phyloP scores from a whole-genome alignment of 1,284 basidiomycete genomes.

The Moesziomyces antarcticus region DNA sequence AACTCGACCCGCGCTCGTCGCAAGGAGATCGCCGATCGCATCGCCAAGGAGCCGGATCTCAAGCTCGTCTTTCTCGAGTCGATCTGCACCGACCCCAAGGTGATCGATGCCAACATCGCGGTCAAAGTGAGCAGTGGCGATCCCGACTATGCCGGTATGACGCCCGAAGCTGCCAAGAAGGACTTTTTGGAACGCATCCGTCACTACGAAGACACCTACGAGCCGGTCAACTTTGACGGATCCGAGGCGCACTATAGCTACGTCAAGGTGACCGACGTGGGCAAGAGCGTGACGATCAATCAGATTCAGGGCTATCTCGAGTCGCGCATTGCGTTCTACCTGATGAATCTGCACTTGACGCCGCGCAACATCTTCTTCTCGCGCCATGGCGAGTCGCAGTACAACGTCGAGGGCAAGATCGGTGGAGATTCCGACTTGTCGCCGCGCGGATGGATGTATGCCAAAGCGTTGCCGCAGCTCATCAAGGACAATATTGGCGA shows the following conservation, averaged over 20 bases:
- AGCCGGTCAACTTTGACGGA: slow-evolving; percentile 76
- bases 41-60: slow-evolving; percentile 89
- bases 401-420: slow-evolving; percentile 95
- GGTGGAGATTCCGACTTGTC: slow-evolving; percentile 94
- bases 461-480: slow-evolving; percentile 83
- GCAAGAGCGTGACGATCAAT: slow-evolving; percentile 63
- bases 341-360: slow-evolving; percentile 98
- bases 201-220: slow-evolving; percentile 95
- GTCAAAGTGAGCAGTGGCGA: slow-evolving; percentile 96
- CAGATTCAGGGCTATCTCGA: slow-evolving; percentile 81
- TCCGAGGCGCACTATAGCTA: slow-evolving; percentile 76
- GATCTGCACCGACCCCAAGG: slow-evolving; percentile 88
- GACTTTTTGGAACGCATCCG: slow-evolving; percentile 93
- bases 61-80: slow-evolving; percentile 94
- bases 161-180: slow-evolving; percentile 81
- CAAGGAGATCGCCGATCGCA: slow-evolving; percentile 80
- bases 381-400: slow-evolving; percentile 96
- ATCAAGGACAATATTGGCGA: slow-evolving; percentile 92
- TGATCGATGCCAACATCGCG: slow-evolving; percentile 94
- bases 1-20: slow-evolving; percentile 85
- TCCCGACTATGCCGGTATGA: slow-evolving; percentile 93
- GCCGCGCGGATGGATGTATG: slow-evolving; percentile 84
- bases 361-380: slow-evolving; percentile 97
- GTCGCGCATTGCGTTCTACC: slow-evolving; percentile 95
- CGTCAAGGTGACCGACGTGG: slow-evolving; percentile 69